Conservation (phyloP, 768 basidiomycete genomes). For the Lactarius sp. region DNA sequence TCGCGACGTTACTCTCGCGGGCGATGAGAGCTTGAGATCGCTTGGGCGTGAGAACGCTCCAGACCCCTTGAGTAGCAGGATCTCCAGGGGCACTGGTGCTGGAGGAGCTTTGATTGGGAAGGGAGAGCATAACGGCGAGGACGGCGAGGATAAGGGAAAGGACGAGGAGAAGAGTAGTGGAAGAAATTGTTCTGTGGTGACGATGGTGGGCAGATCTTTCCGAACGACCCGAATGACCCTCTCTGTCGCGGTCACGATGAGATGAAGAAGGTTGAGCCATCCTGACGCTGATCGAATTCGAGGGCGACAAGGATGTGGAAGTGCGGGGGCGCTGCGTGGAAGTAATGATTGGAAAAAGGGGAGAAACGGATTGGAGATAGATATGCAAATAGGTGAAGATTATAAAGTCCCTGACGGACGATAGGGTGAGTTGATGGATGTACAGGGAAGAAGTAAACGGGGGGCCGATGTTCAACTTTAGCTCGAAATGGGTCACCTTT, state of each 20-base stretch:
- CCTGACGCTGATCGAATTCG: slow-evolving; percentile 60
- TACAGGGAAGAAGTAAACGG: slow-evolving; percentile 27
- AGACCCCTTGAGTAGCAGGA: slow-evolving; percentile 46
- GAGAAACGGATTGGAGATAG: slow-evolving; percentile 1
- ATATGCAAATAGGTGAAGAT: slow-evolving; percentile 3
- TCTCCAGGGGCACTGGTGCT: slow-evolving; percentile 30
- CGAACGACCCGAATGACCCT: slow-evolving; percentile 50
- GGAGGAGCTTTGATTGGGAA: slow-evolving; percentile 53
- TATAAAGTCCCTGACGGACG: slow-evolving; percentile 27
- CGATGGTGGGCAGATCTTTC: slow-evolving; percentile 62
- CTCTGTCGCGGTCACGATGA: slow-evolving; percentile 52
- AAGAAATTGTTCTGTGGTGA: slow-evolving; percentile 82
- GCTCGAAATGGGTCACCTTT: slow-evolving; percentile 21
- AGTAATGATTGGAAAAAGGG: slow-evolving; percentile 45
- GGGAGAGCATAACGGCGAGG: slow-evolving; percentile 85
- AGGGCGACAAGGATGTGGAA: slow-evolving; percentile 73
- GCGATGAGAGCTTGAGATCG: slow-evolving; percentile 75
- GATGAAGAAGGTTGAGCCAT: slow-evolving; percentile 89
- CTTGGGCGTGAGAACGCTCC: slow-evolving; percentile 75
- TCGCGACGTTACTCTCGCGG: slow-evolving; percentile 73
- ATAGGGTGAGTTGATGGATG: slow-evolving; percentile 26
- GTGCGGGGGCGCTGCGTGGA: slow-evolving; percentile 57
- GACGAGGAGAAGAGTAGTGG: slow-evolving; percentile 82
- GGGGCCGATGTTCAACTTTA: slow-evolving; percentile 31
- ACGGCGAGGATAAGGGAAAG: slow-evolving; percentile 83